These are phyloP conservation scores for Xanthoconium purpureum DNA, from an alignment of 768 basidiomycete genomes.

Conservation along the genomic window DNA sequence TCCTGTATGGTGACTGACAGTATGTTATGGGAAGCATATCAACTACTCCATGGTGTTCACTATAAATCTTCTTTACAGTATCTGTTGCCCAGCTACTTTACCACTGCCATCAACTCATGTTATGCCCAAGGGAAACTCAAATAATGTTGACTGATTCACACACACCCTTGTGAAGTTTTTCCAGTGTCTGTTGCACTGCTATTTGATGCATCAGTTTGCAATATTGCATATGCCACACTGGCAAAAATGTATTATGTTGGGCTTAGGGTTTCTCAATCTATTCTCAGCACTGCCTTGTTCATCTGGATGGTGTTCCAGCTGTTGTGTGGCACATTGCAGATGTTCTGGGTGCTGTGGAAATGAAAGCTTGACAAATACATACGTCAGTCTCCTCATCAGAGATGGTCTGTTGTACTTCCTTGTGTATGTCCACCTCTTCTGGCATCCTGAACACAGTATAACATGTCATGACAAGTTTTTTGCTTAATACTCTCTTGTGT, in stretches of 20 bases:
- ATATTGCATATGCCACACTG: neutral
- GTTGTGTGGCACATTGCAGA: no score
- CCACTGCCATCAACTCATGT: neutral
- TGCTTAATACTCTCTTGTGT: no score
- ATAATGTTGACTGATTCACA: neutral
- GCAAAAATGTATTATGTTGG: no score
- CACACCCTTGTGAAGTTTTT: neutral
- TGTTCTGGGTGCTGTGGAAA: no score
- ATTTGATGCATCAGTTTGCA: neutral
- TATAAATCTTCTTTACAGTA: neutral
- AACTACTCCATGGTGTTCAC: neutral
- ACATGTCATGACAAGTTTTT: no score
- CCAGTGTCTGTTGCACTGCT: neutral
- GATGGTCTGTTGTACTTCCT: no score
- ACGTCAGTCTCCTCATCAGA: no score
- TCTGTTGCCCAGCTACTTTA: neutral
- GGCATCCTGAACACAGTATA: no score
- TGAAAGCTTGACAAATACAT: no score
- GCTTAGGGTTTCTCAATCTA: neutral
- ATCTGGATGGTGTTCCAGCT: no score
- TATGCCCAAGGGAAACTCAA: neutral
- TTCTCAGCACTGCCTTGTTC: neutral
- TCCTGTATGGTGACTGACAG: neutral
- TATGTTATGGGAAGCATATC: neutral
- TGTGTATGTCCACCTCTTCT: no score